Base-by-base conservation (phyloP, 1,284 basidiomycete genomes). In the Ganoderma lucidum region DNA sequence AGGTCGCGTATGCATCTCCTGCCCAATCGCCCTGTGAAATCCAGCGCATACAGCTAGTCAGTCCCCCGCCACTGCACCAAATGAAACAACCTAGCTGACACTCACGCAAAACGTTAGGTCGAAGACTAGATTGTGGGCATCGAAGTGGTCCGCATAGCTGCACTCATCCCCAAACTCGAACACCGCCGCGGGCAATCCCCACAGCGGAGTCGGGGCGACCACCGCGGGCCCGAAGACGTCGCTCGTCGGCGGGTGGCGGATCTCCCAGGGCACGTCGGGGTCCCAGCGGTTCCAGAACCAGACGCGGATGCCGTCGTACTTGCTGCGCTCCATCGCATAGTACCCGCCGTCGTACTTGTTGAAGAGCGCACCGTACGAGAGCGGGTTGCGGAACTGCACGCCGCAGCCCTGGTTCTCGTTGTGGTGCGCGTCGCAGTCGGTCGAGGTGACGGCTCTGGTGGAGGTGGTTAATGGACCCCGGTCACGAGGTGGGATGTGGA, bases 341-440 rank as follows among this genome's bases (percentile, higher is more conserved):
- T 81, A 87, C 6, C 89, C 89, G 28, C 89, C 89, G 30, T 82
- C 81, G 44, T 77, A 78, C 6, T 68, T 65, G 77, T 91, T 91
- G 80, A 90, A 87, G 30, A 72, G 74, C 35, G 78, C 28, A 15
- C 89, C 89, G 72, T 85, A 90, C 28, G 87, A 84, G n/a, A 77
- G 79, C 15, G 76, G 68, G 19, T 80, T 79, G 19, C 74, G 78
- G 73, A 88, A 85, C 23, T 78, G 75, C 48, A 87, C 86, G 59
- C 88, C 88, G 76, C 91, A 92, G n/a, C 90, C 90, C 74, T 86
- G 83, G 75, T 92, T 91, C 75, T 74, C 82, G 74, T 88, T 87
- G 39, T 81, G 75, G 23, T 79, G 74, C 9, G 86, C 81, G 70
- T 89, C 83, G 77, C 90, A 92, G 71, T 85, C 78, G 30, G 79